These are phyloP conservation scores for Ophiocordyceps camponoti-saundersi DNA, from an alignment of 2,329 filamentous ascomycete genomes.

Conservation along the genomic window DNA sequence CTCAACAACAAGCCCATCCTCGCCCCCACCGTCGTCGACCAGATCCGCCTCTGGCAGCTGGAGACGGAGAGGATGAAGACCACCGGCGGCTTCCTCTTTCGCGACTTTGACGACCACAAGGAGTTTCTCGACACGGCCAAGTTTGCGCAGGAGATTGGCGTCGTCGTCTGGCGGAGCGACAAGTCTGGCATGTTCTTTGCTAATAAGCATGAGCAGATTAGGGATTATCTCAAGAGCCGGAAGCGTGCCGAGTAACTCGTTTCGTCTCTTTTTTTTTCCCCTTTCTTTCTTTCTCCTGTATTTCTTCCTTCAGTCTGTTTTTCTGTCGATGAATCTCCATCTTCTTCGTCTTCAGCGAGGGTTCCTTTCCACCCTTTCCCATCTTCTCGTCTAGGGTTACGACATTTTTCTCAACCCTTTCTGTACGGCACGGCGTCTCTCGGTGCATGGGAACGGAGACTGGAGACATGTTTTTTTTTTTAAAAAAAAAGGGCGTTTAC, in stretches of 20 bases:
- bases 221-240: constrained; percentile 56
- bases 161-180: constrained; percentile 76
- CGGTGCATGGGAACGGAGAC: too few species aligned
- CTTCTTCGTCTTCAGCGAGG: too few species aligned
- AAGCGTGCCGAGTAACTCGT: constrained; percentile 27
- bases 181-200: constrained; percentile 76
- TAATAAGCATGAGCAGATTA: constrained; percentile 75
- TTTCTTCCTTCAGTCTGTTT: background rate
- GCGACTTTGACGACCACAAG: constrained; percentile 58
- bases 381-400: too few species aligned
- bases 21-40: constrained; percentile 90
- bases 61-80: constrained; percentile 90
- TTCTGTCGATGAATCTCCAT: too few species aligned
- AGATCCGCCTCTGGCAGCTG: constrained; percentile 94
- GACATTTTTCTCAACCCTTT: too few species aligned
- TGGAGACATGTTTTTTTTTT: too few species aligned
- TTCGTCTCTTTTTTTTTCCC: background rate
- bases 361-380: too few species aligned
- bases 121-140: constrained; percentile 56
- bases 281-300: background rate
- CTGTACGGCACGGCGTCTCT: too few species aligned
- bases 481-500: too few species aligned
- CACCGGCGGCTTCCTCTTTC: constrained; percentile 71
- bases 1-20: constrained; percentile 51
- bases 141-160: constrained; percentile 82